Evolutionary conservation across 495 filamentous ascomycete genomes (phyloP).

Genomic region (Penicillium roqueforti): DNA sequence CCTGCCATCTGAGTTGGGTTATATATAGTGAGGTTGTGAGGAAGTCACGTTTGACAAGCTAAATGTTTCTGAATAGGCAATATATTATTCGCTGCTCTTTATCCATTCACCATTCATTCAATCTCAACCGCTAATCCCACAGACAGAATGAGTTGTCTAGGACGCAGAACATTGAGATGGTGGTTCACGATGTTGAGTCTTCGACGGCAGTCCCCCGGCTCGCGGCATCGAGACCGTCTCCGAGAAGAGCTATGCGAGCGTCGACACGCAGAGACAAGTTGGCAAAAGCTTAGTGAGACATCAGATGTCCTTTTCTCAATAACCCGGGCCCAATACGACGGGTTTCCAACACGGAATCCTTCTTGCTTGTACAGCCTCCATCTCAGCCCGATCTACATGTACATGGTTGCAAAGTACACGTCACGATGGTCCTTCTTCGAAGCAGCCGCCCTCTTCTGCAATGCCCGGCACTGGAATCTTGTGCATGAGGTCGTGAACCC

Average conservation of each 20-base stretch:
- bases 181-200: conserved; percentile 43
- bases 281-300: conserved; percentile 46
- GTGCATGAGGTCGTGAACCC: conserved; percentile 52
- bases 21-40: background rate
- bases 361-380: conserved; percentile 27
- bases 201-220: conserved; percentile 33
- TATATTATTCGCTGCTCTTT: background rate
- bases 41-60: background rate
- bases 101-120: background rate
- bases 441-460: conserved; percentile 37
- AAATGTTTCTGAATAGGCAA: background rate
- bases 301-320: conserved; percentile 51
- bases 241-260: conserved; percentile 44
- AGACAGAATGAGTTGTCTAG: background rate
- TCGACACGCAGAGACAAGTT: conserved; percentile 28
- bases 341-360: conserved; percentile 30
- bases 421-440: conserved; percentile 49
- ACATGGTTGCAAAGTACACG: conserved; percentile 51
- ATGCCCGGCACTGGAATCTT: conserved; percentile 20
- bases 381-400: conserved; percentile 35
- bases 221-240: conserved; percentile 46
- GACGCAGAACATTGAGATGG: background rate
- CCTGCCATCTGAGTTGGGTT: background rate
- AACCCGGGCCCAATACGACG: conserved; percentile 42
- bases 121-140: background rate